These are phyloP conservation scores for Alternaria atra DNA, from an alignment of 2,329 filamentous ascomycete genomes.

Conservation along the genomic window DNA sequence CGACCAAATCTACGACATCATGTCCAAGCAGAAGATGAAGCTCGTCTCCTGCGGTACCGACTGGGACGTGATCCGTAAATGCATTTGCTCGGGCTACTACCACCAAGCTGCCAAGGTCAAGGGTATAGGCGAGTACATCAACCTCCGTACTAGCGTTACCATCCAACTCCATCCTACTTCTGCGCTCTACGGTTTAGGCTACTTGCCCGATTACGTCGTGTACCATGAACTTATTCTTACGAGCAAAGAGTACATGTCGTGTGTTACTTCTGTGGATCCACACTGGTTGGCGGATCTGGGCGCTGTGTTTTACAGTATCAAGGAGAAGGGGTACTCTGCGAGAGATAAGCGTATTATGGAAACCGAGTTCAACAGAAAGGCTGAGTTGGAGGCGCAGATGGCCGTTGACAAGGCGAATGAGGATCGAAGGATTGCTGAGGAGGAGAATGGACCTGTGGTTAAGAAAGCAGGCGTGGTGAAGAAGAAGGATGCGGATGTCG, in stretches of 20 bases:
- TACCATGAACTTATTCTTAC: conserved; percentile 99
- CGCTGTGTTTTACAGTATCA: conserved; percentile 95
- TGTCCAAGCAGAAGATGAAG: conserved; percentile 90
- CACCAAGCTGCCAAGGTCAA: conserved; percentile 97
- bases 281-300: conserved; percentile 97
- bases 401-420: conserved; percentile 80
- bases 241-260: conserved; percentile 97
- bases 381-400: conserved; percentile 95
- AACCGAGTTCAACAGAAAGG: conserved; percentile 88
- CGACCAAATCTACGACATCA: conserved; percentile 92
- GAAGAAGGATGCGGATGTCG: conserved; percentile 45
- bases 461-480: conserved; percentile 34
- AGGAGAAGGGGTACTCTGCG: conserved; percentile 94
- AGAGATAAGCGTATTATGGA: conserved; percentile 87
- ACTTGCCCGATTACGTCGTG: conserved; percentile 94
- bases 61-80: conserved; percentile 94
- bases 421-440: conserved; percentile 60
- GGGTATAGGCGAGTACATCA: conserved; percentile 96
- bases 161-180: conserved; percentile 95
- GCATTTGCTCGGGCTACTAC: conserved; percentile 97
- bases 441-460: conserved; percentile 43
- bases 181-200: conserved; percentile 89
- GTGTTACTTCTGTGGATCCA: conserved; percentile 93
- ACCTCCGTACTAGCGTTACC: conserved; percentile 90
- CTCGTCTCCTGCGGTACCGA: conserved; percentile 91